phyloP scores from a whole-genome alignment of 352 stramenopile species.

The Globisporangium emineosum region DNA sequence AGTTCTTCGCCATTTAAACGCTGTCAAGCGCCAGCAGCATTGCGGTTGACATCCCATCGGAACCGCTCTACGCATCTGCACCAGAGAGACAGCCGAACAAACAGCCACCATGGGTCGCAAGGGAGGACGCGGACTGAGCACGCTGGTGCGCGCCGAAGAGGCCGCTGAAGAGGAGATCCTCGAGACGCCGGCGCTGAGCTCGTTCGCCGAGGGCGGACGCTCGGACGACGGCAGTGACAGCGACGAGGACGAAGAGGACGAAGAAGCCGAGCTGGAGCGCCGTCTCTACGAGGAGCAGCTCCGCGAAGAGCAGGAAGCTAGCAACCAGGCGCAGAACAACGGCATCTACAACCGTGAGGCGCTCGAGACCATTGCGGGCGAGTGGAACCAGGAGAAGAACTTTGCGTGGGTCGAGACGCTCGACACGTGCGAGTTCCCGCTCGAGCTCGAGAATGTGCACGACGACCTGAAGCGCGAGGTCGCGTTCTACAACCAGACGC shows the following conservation, averaged over 20 bases:
- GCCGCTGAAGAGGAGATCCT: slow-evolving; percentile 81
- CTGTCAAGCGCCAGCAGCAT: slow-evolving; percentile 7
- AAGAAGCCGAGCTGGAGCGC: slow-evolving; percentile 71
- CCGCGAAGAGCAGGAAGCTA: slow-evolving; percentile 35
- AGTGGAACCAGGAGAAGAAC: slow-evolving; percentile 50
- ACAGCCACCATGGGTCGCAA: slow-evolving; percentile 37
- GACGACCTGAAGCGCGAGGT: slow-evolving; percentile 92
- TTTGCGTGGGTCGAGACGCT: slow-evolving; percentile 81
- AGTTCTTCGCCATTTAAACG: slow-evolving; percentile 14
- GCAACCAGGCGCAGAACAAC: slow-evolving; percentile 39
- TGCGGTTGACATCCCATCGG: slow-evolving; percentile 2
- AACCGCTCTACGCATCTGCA: slow-evolving; percentile 4
- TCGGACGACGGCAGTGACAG: slow-evolving; percentile 25
- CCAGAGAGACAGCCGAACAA: background rate
- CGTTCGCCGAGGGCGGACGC: slow-evolving; percentile 23
- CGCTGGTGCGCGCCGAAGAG: slow-evolving; percentile 67
- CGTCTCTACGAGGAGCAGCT: slow-evolving; percentile 69
- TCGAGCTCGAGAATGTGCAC: slow-evolving; percentile 78
- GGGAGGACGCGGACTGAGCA: slow-evolving; percentile 37
- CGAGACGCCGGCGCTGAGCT: slow-evolving; percentile 73
- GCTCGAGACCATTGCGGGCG: slow-evolving; percentile 46
- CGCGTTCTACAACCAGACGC: slow-evolving; percentile 96
- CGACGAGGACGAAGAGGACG: slow-evolving; percentile 49
- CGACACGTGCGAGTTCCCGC: slow-evolving; percentile 53
- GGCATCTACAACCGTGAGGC: slow-evolving; percentile 78